Conservation (phyloP, 305 asterid species). For the Caryopteris hybrid region DNA sequence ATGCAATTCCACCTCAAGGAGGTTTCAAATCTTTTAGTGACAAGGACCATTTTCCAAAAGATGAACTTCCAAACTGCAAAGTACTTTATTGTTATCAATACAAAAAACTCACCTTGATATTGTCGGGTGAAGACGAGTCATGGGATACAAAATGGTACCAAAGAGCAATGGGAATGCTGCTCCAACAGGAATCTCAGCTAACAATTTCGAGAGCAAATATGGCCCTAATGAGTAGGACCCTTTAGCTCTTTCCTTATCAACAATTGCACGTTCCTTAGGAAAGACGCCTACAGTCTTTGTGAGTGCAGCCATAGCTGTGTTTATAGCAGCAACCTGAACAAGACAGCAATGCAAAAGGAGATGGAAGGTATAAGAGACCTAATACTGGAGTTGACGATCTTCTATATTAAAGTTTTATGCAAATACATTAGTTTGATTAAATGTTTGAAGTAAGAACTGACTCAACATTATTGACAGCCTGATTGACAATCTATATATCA, state of each 20-base stretch:
- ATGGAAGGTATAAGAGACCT: slow-evolving; percentile 15
- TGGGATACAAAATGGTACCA: slow-evolving; percentile 90
- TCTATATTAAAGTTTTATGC: background rate
- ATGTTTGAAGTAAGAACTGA: slow-evolving; percentile 1
- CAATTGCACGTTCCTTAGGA: slow-evolving; percentile 97
- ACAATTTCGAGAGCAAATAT: slow-evolving; percentile 84
- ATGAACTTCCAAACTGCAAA: background rate
- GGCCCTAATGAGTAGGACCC: slow-evolving; percentile 89
- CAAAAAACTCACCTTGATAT: slow-evolving; percentile 61
- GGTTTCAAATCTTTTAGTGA: background rate
- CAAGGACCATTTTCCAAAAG: background rate
- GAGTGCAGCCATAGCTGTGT: slow-evolving; percentile 99
- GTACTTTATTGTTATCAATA: slow-evolving; percentile 7
- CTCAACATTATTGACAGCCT: background rate
- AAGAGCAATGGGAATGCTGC: slow-evolving; percentile 95
- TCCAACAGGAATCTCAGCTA: slow-evolving; percentile 94
- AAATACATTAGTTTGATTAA: background rate
- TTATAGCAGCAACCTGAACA: slow-evolving; percentile 92
- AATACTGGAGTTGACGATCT: background rate
- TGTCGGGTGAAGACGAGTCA: slow-evolving; percentile 90
- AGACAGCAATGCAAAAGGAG: slow-evolving; percentile 9
- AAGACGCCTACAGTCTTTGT: slow-evolving; percentile 95
- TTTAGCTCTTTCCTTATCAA: slow-evolving; percentile 89
- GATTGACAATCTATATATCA: background rate
- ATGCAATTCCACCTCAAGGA: background rate